Evolutionary conservation across 441 rosid species (phyloP), one percentile per base, ranked within the genome.

Genomic region (Populus trichocarpa): DNA sequence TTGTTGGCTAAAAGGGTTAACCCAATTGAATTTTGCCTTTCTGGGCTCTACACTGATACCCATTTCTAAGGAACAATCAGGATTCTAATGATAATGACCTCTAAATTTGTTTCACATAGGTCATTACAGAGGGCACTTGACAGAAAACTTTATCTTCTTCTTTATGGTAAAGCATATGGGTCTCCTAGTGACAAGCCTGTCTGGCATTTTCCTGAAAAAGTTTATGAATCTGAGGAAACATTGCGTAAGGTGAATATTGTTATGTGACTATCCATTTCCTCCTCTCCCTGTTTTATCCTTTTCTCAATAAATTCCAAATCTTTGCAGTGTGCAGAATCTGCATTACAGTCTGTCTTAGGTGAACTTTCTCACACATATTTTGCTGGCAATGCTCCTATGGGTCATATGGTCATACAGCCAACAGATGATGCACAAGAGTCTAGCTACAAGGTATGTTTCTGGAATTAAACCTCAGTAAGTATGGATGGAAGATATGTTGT

Each of bases 311-410:
- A 76, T 64, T 63, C 30, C 32, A 69, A 66, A 79, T 59, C 1
- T 80, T 70, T 85, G 85, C 85, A 96, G 97, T 91, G 97, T 63
- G 97, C 99, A 6, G 99, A 96, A 84, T 87, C 93, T 82, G 98
- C 99, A 73, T 84, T 96, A 57, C 72, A 87, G 72, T 91, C 90
- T 77, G 92, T 92, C 42, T 69, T 94, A 63, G 98, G 97, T 69
- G 93, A 90, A 74, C 90, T 94, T 8, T 89, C 93, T 32, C 92
- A 88, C 73, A 90, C 97, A 18, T 94, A 92, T 84, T 96, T 94
- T 85, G 96, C 90, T 73, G 98, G 99, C 75, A 96, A 94, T 82
- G 95, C 97, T 82, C 99, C 97, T 35, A 96, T 90, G 95, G 99
- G 93, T 76, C 99, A 94, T 81, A 83, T 91, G 87, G 95, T 76